Evolutionary conservation across 2,329 filamentous ascomycete genomes (phyloP).

Genomic region (Fonsecaea pugnacius): DNA sequence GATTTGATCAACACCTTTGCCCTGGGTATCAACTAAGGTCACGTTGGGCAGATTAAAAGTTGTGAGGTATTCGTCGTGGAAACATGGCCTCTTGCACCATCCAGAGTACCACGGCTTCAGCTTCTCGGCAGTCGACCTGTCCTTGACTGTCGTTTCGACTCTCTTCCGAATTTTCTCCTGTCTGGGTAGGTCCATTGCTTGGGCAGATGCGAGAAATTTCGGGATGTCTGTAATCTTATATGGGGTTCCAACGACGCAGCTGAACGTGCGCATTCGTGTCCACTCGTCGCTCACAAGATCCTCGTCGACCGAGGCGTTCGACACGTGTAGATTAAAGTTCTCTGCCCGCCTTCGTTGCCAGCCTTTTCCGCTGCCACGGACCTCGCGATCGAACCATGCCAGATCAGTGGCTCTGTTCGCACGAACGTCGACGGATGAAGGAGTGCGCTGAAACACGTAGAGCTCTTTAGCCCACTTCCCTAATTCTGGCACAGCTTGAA

Average conservation of each 20-base stretch:
- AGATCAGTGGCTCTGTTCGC: too few relatives aligned
- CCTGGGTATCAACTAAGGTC: slow-evolving; percentile 63
- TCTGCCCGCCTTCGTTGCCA: too few relatives aligned
- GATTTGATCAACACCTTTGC: slow-evolving; percentile 55
- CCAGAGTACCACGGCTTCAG: slow-evolving; percentile 64
- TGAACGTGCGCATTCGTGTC: too few relatives aligned
- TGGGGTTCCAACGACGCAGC: too few relatives aligned
- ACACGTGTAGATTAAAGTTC: too few relatives aligned
- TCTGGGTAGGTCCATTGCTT: too few relatives aligned
- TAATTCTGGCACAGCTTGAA: slow-evolving; percentile 10
- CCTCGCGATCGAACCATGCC: background rate
- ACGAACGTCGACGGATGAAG: slow-evolving; percentile 45
- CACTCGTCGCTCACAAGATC: too few relatives aligned
- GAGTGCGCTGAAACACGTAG: slow-evolving; percentile 40
- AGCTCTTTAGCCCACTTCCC: slow-evolving; percentile 8
- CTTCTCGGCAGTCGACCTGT: slow-evolving; percentile 55
- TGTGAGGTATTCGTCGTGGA: slow-evolving; percentile 63
- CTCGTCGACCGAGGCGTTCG: too few relatives aligned
- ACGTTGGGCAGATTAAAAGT: slow-evolving; percentile 65
- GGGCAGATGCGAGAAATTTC: too few relatives aligned
- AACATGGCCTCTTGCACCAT: slow-evolving; percentile 68
- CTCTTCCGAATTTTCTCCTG: too few relatives aligned
- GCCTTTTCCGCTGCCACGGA: too few relatives aligned
- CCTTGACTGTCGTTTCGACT: slow-evolving; percentile 43
- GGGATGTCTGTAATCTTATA: too few relatives aligned